A percentile compares a stretch with the other conserved stretches of the same genome.
These are phyloP conservation scores for Boletellus ananiceps DNA, from an alignment of 768 basidiomycete species.

Conservation along the genomic window DNA sequence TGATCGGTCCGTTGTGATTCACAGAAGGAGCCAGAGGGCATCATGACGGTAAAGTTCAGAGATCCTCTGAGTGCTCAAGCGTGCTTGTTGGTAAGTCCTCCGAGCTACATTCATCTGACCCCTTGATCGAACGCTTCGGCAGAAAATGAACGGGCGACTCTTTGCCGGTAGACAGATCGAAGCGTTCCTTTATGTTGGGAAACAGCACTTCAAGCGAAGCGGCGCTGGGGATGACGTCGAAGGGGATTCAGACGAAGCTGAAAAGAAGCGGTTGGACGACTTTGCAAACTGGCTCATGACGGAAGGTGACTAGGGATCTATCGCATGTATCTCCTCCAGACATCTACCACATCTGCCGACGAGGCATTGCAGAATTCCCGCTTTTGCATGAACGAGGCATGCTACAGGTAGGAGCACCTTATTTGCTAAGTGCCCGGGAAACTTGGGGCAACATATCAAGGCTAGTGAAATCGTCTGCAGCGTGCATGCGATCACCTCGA, in stretches of 20 bases:
- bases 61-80: conserved; percentile 92
- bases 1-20: conserved; percentile 3
- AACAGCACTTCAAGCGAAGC: conserved; percentile 74
- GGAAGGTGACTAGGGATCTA: conserved; percentile 56
- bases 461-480: too few relatives aligned
- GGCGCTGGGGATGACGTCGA: conserved; percentile 61
- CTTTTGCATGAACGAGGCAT: too few relatives aligned
- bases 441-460: too few relatives aligned
- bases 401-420: background rate
- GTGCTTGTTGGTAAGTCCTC: conserved; percentile 68
- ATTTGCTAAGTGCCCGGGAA: too few relatives aligned
- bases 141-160: conserved; percentile 95
- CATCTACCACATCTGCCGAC: background rate
- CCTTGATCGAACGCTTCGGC: background rate
- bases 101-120: background rate
- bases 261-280: conserved; percentile 80
- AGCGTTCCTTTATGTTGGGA: conserved; percentile 78
- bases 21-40: conserved; percentile 87
- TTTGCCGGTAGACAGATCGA: conserved; percentile 82
- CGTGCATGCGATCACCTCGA: too few relatives aligned
- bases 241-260: conserved; percentile 65
- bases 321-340: conserved; percentile 3
- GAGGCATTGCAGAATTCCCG: too few relatives aligned
- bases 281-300: conserved; percentile 85
- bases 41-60: conserved; percentile 96